Evolutionary conservation across 1,284 basidiomycete species (phyloP), one percentile per base, ranked within the genome.

Genomic region (Sanghuangporus baumii): DNA sequence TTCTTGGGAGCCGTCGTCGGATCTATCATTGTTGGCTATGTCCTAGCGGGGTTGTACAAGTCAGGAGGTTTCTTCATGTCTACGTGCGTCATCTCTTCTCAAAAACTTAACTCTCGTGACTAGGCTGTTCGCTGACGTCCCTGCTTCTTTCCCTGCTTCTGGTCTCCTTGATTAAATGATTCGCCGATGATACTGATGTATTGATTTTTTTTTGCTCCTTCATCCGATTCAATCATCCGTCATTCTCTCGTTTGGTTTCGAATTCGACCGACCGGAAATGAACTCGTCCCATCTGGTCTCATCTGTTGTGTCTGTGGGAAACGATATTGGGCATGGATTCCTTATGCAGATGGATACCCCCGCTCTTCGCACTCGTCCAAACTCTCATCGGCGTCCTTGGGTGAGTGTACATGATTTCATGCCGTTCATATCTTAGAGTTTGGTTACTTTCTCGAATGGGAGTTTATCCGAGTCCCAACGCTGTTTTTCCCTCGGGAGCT

Each of bases 41-140:
- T 86, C 4, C 76, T 90, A 43, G 83, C 83, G 23, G 90, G 85
- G 1, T 74, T 94, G 18, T 94, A 85, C 73, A 79, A 78, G 47
- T 83, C 88, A 0, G 90, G 80, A 1, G 74, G 80, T 37, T 93
- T 88, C 68, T 82, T 85, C 66, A 88, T 94, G 82, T 92, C 89
- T 11, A 94, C 92, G 86, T 93, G 71, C 68, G 87, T 80, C n/a
- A 48, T 37, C 34, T 48, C 52, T 47, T 60, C 26, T 31, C 26
- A 5, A 31, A 31, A 5, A 46, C 14, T 52, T 61, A 59, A 38
- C 38, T 48, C 16, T 41, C 40, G 11, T 41, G 11, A 41, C 11
- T 41, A 9, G 12, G 40, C 40, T 41, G 40, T n/a, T 41, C 7
- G n/a, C 40, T n/a, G n/a, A 41, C 40, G n/a, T 3, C 40, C 26